Base-by-base conservation (phyloP, 495 filamentous ascomycete genomes). In the Xylaria acuta region DNA sequence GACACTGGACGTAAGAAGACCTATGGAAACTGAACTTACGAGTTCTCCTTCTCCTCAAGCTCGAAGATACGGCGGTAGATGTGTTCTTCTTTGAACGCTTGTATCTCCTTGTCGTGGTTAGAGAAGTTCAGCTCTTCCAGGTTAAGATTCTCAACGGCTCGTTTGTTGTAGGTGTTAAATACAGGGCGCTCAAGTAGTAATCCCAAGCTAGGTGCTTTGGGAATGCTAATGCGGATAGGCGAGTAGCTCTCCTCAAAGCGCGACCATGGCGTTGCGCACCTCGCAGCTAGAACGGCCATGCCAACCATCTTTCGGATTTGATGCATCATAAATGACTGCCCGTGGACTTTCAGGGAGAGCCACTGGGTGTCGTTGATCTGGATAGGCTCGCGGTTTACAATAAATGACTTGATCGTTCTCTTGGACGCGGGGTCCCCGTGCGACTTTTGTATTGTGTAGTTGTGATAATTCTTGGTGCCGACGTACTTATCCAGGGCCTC, bases 251-350 rank as follows among this genome's bases (percentile, higher is more conserved):
- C 89, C 0, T 80, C 75, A 70, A 98, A 93, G 38, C 89, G 86
- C 4, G 83, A 79, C 27, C 90, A 84, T 16, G 89, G 85, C 51
- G 90, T 89, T 54, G 94, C 97, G 80, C 92, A 94, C 53, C 96
- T 90, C 3, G 95, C 90, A 5, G 94, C 84, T 68, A 99, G 87
- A 11, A 94, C 86, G 47, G 90, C 92, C 94, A 98, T 94, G 72
- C 91, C 93, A 20, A 99, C 92, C 96, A 99, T 99, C 82, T 97
- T 98, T 71, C 96, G 92, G 80, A 99, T 99, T 81, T 99, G 96
- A 80, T 99, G 96, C 96, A 99, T 99, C 96, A 99, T 99, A 86
- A 99, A 99, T 71, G 91, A 94, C 82, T 99, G 96, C 0, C 96
- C 96, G 80, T 98, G 97, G 22, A 99, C 93, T 75, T 97, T 97